Conservation (phyloP, 2,329 filamentous ascomycete species). For the Aspergillus aculeatinus region DNA sequence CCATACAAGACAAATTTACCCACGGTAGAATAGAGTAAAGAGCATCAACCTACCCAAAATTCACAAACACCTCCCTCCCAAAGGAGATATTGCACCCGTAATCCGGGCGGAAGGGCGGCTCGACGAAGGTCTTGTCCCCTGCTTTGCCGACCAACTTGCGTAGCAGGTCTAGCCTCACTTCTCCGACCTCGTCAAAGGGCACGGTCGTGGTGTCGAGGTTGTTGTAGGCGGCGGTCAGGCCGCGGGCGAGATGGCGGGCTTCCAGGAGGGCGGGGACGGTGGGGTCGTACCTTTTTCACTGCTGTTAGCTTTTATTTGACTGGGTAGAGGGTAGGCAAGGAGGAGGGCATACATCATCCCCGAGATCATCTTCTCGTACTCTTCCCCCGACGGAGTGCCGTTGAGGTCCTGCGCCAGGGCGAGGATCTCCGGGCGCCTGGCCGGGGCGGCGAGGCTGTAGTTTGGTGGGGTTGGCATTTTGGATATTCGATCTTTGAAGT, state of each 20-base stretch:
- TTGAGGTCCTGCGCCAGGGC: not conserved
- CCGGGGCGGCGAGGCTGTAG: not conserved
- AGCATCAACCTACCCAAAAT: conserved; percentile 13
- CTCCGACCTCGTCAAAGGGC: not conserved
- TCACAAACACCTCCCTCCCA: conserved; percentile 20
- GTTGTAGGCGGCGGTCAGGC: conserved; percentile 13
- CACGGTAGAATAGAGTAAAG: not conserved
- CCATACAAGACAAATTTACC: too few relatives aligned
- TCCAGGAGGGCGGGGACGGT: conserved; percentile 12
- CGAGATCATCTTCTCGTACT: conserved; percentile 17
- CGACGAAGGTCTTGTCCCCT: conserved; percentile 16
- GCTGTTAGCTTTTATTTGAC: not conserved
- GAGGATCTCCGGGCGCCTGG: not conserved
- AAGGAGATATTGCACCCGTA: conserved; percentile 25
- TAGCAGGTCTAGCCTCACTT: conserved; percentile 6
- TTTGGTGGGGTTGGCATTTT: not conserved
- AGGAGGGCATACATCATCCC: conserved; percentile 11
- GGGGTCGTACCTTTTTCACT: conserved; percentile 9
- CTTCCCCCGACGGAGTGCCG: conserved; percentile 6
- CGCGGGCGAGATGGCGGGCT: conserved; percentile 12
- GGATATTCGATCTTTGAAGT: not conserved
- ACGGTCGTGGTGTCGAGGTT: conserved; percentile 1
- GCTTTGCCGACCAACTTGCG: conserved; percentile 13
- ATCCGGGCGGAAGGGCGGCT: conserved; percentile 22
- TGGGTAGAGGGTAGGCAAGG: not conserved